These are phyloP conservation scores for Aphanomyces astaci DNA, from an alignment of 352 stramenopile species.

Conservation along the genomic window DNA sequence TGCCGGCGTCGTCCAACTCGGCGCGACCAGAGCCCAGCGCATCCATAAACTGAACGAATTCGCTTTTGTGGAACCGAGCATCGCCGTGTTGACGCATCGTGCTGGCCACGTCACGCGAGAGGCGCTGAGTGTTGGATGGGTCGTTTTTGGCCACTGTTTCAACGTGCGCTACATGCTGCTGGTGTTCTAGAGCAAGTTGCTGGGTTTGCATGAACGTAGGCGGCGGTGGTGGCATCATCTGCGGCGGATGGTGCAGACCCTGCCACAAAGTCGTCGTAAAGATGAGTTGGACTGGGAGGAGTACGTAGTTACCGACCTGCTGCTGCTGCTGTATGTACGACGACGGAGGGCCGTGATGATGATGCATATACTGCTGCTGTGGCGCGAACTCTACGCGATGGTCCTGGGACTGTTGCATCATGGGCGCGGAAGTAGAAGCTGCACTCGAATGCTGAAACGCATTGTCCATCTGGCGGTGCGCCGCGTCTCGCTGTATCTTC, in stretches of 20 bases:
- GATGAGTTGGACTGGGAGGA: too few species aligned
- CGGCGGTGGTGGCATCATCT: neutral
- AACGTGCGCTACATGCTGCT: conserved; percentile 10
- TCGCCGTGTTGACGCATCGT: conserved; percentile 73
- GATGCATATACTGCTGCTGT: neutral
- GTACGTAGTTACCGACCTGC: too few species aligned
- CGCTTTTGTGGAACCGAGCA: conserved; percentile 76
- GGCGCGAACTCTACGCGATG: neutral
- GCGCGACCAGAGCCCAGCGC: conserved; percentile 63
- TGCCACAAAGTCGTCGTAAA: too few species aligned
- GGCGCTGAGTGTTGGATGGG: conserved; percentile 35
- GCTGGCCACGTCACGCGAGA: conserved; percentile 57
- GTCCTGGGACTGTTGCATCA: conserved; percentile 34
- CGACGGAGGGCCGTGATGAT: neutral
- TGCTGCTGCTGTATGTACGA: conserved; percentile 5
- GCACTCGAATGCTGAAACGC: conserved; percentile 54
- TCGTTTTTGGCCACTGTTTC: too few species aligned
- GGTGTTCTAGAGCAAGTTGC: conserved; percentile 27
- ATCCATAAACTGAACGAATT: conserved; percentile 84
- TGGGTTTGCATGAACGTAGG: conserved; percentile 14
- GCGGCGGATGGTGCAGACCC: neutral
- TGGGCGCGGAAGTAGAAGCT: neutral
- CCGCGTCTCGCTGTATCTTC: conserved; percentile 35
- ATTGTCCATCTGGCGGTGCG: conserved; percentile 42
- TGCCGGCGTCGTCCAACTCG: conserved; percentile 71